Evolutionary conservation across 1,284 basidiomycete species (phyloP).

Genomic region (Ganoderma leucocontextum): DNA sequence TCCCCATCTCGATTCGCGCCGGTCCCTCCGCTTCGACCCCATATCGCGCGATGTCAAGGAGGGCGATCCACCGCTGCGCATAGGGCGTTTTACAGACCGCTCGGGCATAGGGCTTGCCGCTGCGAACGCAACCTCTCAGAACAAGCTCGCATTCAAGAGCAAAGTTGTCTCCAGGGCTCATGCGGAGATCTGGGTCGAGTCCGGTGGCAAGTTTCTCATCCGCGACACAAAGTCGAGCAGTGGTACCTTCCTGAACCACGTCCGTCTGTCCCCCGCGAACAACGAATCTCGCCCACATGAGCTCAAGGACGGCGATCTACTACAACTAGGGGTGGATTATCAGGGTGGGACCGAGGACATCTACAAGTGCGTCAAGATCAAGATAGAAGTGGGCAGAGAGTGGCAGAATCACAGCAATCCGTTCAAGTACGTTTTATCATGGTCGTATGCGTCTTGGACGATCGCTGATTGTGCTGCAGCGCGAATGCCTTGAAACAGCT

Average conservation of each 20-base stretch:
- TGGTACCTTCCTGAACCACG: conserved; percentile 97
- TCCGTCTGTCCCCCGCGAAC: conserved; percentile 86
- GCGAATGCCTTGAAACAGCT: conserved; percentile 86
- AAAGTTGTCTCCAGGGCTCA: conserved; percentile 96
- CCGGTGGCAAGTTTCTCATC: conserved; percentile 80
- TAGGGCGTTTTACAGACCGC: conserved; percentile 92
- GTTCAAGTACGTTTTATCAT: conserved; percentile 83
- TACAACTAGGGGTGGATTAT: conserved; percentile 98
- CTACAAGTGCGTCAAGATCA: conserved; percentile 97
- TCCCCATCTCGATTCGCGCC: conserved; percentile 90
- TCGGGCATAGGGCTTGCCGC: conserved; percentile 73
- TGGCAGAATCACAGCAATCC: conserved; percentile 92
- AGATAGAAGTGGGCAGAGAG: conserved; percentile 89
- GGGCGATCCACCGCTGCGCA: conserved; percentile 77
- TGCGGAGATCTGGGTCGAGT: conserved; percentile 91
- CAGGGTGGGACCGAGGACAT: conserved; percentile 98
- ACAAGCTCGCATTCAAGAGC: conserved; percentile 94
- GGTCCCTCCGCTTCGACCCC: conserved; percentile 93
- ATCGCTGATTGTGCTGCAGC: conserved; percentile 45
- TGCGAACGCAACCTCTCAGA: conserved; percentile 75
- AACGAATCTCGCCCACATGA: conserved; percentile 82
- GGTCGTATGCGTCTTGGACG: conserved; percentile 16
- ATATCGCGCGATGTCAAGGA: conserved; percentile 86
- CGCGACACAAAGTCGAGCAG: conserved; percentile 91
- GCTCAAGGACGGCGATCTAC: conserved; percentile 93